Base-by-base conservation (phyloP, 805 yeast species). In the Kuraishia cidri region DNA sequence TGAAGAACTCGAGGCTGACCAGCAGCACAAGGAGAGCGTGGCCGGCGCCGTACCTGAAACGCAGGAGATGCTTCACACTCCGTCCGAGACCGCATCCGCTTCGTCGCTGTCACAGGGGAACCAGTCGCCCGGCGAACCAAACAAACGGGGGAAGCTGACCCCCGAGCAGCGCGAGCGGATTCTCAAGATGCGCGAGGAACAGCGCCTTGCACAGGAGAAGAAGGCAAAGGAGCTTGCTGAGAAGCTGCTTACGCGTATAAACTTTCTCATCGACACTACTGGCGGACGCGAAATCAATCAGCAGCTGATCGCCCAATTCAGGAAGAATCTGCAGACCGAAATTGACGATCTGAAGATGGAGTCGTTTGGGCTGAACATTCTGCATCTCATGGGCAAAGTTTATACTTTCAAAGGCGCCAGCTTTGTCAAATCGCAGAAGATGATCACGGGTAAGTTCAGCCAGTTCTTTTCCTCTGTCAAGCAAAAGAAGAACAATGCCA, bases 301-400 rank as follows among this genome's bases (percentile, higher is more conserved):
- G 8, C 65, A 70, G 39, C 58, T 59, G n/a, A 59, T 55, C 8
- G 50, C 47, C 24, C 55, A 66, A 15, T 90, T 86, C 53, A 59
- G 67, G 38, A 66, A 64, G 35, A 79, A 82, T 51, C 68, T 83
- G 43, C 67, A 66, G 39, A 75, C 79, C 46, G 97, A 92, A 54
- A 95, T 94, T 11, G 92, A 88, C 49, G 63, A 76, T 19, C 62
- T 83, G 41, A 82, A 81, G 45, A 72, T 79, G 75, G 92, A 83
- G 53, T 80, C 90, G 15, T 83, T 83, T 56, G 94, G 94, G n/a
- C 56, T 81, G 21, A 87, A 83, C 47, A 80, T 83, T 23, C 65
- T 84, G 30, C 92, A 83, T 44, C 69, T 84, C 0, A 70, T 83
- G 34, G 94, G 92, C 16, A 66, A 72, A 33, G 72, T 79, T 2